Conservation (phyloP, 2,329 filamentous ascomycete species). For the Albophoma yamanashiensis region DNA sequence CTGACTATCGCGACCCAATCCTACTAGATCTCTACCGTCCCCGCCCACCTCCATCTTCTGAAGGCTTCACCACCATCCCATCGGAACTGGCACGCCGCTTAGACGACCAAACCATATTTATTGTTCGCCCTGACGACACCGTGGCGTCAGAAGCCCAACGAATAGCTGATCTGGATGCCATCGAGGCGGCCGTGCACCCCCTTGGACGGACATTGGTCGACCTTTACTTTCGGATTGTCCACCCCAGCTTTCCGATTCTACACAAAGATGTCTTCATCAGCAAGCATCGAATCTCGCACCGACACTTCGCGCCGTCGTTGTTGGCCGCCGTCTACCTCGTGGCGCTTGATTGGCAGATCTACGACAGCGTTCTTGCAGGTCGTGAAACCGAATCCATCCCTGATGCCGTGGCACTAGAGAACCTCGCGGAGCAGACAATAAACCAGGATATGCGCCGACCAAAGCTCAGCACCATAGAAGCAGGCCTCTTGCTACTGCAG, state of each 20-base stretch:
- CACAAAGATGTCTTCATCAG: conserved; percentile 52
- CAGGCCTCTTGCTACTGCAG: conserved; percentile 42
- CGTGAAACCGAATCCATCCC: conserved; percentile 18
- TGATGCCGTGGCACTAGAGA: conserved; percentile 21
- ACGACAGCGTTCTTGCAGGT: conserved; percentile 37
- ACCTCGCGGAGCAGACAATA: conserved; percentile 31
- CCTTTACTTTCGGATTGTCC: conserved; percentile 54
- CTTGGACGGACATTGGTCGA: conserved; percentile 54
- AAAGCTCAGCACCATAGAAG: conserved; percentile 45
- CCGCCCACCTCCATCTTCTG: not conserved
- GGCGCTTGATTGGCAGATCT: conserved; percentile 51
- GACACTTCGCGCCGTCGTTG: conserved; percentile 47
- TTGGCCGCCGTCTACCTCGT: conserved; percentile 51
- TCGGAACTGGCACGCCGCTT: conserved; percentile 19
- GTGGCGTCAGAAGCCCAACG: conserved; percentile 28
- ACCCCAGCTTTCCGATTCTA: conserved; percentile 46
- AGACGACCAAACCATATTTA: conserved; percentile 23
- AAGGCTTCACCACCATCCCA: conserved; percentile 3
- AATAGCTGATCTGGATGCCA: conserved; percentile 31
- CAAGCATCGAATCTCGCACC: conserved; percentile 46
- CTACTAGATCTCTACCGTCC: conserved; percentile 47
- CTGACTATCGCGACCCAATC: conserved; percentile 46
- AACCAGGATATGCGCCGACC: conserved; percentile 37
- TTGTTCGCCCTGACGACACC: conserved; percentile 23
- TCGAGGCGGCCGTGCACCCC: conserved; percentile 52